phyloP scores from a whole-genome alignment of 305 asterid species.

The Galium porrigens region DNA sequence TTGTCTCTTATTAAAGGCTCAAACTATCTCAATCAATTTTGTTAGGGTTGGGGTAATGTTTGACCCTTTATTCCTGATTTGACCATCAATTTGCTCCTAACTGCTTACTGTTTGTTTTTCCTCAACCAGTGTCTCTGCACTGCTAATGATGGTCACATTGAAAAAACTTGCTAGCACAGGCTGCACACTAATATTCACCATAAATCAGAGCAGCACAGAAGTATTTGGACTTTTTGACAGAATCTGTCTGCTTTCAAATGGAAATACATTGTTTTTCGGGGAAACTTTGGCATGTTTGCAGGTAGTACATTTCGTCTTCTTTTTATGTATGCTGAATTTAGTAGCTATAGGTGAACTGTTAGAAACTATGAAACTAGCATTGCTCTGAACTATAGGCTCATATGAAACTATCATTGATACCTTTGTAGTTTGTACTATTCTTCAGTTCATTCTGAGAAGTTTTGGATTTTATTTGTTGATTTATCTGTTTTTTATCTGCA shows the following conservation, averaged over 20 bases:
- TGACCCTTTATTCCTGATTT: neutral
- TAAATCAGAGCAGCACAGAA: conserved; percentile 96
- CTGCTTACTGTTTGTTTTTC: neutral
- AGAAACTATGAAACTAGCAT: neutral
- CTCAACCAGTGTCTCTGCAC: conserved; percentile 70
- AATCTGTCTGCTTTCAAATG: conserved; percentile 92
- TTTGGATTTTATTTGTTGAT: conserved; percentile 4
- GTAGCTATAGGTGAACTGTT: neutral
- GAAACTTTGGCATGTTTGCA: conserved; percentile 98
- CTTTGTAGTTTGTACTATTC: neutral
- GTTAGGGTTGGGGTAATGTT: neutral
- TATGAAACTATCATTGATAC: neutral
- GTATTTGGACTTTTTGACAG: conserved; percentile 96
- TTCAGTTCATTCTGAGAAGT: neutral
- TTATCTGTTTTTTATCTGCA: conserved; percentile 22
- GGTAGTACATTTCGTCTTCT: conserved; percentile 31
- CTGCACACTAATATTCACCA: conserved; percentile 86
- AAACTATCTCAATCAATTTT: neutral
- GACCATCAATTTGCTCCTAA: neutral
- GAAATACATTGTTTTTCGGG: conserved; percentile 94
- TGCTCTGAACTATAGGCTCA: neutral
- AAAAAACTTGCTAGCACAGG: conserved; percentile 96
- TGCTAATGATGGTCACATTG: conserved; percentile 93
- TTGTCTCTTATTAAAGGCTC: neutral
- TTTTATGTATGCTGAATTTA: neutral